Base-by-base conservation (phyloP, 208 protist genomes). In the Angomonas ambiguus region DNA sequence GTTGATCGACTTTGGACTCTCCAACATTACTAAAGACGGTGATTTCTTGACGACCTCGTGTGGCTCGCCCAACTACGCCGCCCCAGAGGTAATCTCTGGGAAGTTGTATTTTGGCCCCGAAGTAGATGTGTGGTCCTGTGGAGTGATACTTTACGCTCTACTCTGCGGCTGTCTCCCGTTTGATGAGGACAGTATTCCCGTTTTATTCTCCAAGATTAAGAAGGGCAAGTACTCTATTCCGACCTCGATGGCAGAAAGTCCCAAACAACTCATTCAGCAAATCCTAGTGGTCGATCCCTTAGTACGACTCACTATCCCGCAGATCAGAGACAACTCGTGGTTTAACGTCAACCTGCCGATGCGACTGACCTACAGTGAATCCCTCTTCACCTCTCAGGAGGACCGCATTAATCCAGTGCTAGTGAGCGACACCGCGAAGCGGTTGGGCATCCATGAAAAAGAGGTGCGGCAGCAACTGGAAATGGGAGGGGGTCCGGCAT, bases 1-100 rank as follows among this genome's bases (percentile, higher is more conserved):
- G 72, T 82, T 98, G 22, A 95, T 95, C 48, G 96, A 98, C 75
- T 98, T 98, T 78, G 96, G 96, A 10, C 79, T 98, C 27, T 94
- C 90, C 28, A 98, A 96, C 78, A 88, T 95, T 48, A 97, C 96
- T 76, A 88, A 93, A 66, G 85, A 95, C 45, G 88, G 90, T 38
- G 80, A 91, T 56, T 97, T 97, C 62, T 68, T 92, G 4, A 88
- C 85, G 28, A 98, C 93, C 18, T 87, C 83, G 32, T 98, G 95
- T 71, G 96, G 96, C 20, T 96, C 88, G 20, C 92, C 96, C 18
- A 96, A 95, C 74, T 98, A 98, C 79, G 95, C 94, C 25, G 91
- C 94, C 16, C 96, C 96, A 27, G 94, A 98, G 69, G 90, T 98
- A 18, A 96, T 98, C 70, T 85, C 80, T 0, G 93, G 93, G 4